phyloP scores from a whole-genome alignment of 2,329 filamentous ascomycete species.

The Curvularia lunata region DNA sequence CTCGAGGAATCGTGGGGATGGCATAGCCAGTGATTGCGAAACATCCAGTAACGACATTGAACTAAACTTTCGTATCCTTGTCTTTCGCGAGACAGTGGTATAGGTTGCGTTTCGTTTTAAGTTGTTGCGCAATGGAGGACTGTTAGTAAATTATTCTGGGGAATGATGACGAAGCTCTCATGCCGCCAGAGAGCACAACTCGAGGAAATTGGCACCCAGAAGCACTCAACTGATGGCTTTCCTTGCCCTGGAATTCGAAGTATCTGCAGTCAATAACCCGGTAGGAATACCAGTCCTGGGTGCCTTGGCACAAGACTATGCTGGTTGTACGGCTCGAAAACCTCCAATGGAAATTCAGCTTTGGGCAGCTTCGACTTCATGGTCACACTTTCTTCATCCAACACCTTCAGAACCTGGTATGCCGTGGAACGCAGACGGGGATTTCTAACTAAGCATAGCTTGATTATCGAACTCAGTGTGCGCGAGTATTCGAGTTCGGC shows the following conservation, averaged over 20 bases:
- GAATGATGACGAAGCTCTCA: background rate
- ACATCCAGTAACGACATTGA: background rate
- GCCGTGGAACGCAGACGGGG: constrained; percentile 1
- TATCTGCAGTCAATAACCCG: background rate
- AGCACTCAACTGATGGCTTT: background rate
- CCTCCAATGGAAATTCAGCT: constrained; percentile 4
- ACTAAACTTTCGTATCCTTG: background rate
- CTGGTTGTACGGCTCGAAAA: constrained; percentile 1
- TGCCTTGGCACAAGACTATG: constrained; percentile 6
- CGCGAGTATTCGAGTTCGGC: constrained; percentile 17
- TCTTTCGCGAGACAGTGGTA: background rate
- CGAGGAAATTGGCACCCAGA: background rate
- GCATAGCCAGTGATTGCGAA: constrained; percentile 16
- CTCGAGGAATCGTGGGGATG: constrained; percentile 48
- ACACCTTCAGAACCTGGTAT: background rate
- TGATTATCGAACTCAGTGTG: constrained; percentile 12
- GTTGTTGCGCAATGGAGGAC: background rate
- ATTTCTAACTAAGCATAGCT: constrained; percentile 8
- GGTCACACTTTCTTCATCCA: constrained; percentile 5
- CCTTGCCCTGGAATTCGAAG: background rate
- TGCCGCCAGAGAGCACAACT: background rate
- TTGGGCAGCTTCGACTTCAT: constrained; percentile 6
- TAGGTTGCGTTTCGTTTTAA: no score
- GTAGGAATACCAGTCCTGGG: background rate
- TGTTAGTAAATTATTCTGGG: background rate